Base-by-base conservation (phyloP, 805 yeast genomes). In the Candida vartiovaarae region DNA sequence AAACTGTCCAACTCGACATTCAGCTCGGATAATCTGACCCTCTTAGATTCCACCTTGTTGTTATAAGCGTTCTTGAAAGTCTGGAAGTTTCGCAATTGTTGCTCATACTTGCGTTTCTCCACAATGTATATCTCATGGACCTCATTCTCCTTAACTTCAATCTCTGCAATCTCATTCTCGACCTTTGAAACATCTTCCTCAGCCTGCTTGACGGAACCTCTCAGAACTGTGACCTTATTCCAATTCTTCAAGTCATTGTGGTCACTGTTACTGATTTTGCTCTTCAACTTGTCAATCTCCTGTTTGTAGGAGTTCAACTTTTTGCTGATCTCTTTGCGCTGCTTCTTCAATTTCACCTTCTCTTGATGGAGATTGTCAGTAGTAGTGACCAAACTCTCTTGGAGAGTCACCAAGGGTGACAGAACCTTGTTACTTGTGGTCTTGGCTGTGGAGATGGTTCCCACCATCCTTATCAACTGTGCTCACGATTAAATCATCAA, bases 381-480 rank as follows among this genome's bases (percentile, higher is more conserved):
- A 0, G 87, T 80, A 0, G 87, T 79, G 31, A 78, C 70, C 32
- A 82, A 74, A 23, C 84, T 78, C 52, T 78, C 82, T 51, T 81
- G 77, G 34, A 82, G 63, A 2, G 89, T 82, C 1, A 77, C 70
- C 37, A 82, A 63, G 1, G 90, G 88, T 2, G 85, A 71, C 26
- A 70, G 57, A 32, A 74, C 55, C 42, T 32, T 51, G 42, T 64
- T 59, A 39, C 59, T 66, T 38, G 63, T 58, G 27, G 60, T 62
- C 5, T 64, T 60, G 8, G 65, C 63, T 45, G 59, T 62, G 3
- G 52, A 49, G 8, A 50, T 45, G 23, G 47, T 45, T 45, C 3
- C 35, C 37, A 6, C 59, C 61, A 10, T 51, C 44, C 5, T 51
- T 42, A 32, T 57, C 59, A 33, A 58, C 53, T 1, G 73, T 67